Evolutionary conservation across 2,329 filamentous ascomycete species (phyloP).

Genomic region (Penicillium sp.): DNA sequence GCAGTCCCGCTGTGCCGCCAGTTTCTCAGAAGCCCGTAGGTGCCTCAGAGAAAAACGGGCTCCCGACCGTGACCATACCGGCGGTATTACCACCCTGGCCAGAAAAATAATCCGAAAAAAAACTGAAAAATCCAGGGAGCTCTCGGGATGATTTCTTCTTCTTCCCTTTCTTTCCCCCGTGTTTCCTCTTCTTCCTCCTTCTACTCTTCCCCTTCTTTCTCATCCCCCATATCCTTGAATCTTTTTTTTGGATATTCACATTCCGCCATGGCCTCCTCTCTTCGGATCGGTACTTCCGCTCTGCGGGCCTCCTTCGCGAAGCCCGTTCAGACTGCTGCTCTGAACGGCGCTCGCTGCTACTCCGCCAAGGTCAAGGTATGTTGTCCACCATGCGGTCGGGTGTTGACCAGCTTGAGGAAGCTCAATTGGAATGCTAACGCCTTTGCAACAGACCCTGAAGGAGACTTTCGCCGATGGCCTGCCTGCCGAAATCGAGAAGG

Average conservation of each 20-base stretch:
- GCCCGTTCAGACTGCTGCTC: conserved; percentile 70
- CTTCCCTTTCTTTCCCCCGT: conserved; percentile 40
- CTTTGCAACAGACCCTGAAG: conserved; percentile 75
- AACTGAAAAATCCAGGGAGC: conserved; percentile 36
- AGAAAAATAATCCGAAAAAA: conserved; percentile 21
- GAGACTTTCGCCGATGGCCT: conserved; percentile 96
- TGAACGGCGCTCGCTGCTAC: conserved; percentile 86
- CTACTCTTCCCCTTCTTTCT: conserved; percentile 36
- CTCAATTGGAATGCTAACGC: conserved; percentile 31
- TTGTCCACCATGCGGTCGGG: not conserved
- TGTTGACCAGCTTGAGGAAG: not conserved
- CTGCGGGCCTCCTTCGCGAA: conserved; percentile 74
- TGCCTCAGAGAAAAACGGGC: conserved; percentile 13
- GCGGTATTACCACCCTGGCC: conserved; percentile 35
- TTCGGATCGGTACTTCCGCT: conserved; percentile 78
- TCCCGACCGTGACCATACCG: conserved; percentile 31
- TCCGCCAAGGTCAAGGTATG: conserved; percentile 81
- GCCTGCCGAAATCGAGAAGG: conserved; percentile 96
- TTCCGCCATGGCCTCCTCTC: conserved; percentile 75
- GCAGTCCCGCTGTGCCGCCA: conserved; percentile 4
- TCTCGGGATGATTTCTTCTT: conserved; percentile 32
- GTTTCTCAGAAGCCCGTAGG: not conserved
- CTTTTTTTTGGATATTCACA: conserved; percentile 26
- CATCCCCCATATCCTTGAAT: conserved; percentile 25
- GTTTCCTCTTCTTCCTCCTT: conserved; percentile 27